Percentiles rank a stretch among this genome's conserved stretches.
Evolutionary conservation across 2,329 filamentous ascomycete species (phyloP).

Genomic region (Curvularia verruculosa): DNA sequence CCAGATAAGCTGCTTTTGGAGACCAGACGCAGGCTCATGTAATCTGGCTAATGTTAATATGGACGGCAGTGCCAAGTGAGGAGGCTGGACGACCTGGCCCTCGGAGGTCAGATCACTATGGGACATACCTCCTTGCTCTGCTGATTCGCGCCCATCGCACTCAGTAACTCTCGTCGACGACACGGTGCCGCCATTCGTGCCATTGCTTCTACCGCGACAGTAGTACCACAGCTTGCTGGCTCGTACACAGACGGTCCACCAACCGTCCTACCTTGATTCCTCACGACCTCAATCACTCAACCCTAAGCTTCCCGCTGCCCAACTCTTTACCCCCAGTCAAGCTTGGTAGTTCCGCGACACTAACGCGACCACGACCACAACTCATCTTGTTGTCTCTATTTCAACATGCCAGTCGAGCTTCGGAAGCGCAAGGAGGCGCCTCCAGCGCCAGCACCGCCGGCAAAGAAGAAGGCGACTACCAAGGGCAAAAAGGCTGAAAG

Average conservation of each 20-base stretch:
- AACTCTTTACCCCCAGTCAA: conserved; percentile 3
- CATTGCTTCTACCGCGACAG: conserved; percentile 15
- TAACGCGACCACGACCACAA: conserved; percentile 23
- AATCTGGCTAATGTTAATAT: conserved; percentile 47
- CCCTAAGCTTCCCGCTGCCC: conserved; percentile 9
- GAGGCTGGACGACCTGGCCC: conserved; percentile 33
- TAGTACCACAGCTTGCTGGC: conserved; percentile 23
- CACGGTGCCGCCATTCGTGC: conserved; percentile 12
- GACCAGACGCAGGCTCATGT: conserved; percentile 34
- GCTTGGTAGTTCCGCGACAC: conserved; percentile 23
- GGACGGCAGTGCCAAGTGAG: conserved; percentile 37
- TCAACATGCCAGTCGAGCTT: conserved; percentile 60
- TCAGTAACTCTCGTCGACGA: conserved; percentile 8
- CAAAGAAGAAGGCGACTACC: conserved; percentile 56
- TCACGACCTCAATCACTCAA: conserved; percentile 6
- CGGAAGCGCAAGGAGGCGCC: conserved; percentile 67
- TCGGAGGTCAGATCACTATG: conserved; percentile 2
- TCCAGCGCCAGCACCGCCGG: conserved; percentile 54
- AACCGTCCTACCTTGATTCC: conserved; percentile 21
- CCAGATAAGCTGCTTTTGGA: conserved; percentile 35
- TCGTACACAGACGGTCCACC: conserved; percentile 12
- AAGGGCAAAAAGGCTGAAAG: conserved; percentile 42
- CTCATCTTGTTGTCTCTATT: conserved; percentile 31
- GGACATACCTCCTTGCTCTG: conserved; percentile 7
- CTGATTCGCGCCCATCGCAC: conserved; percentile 4